These are phyloP conservation scores for Chrysophaeum taylorii DNA, from an alignment of 352 stramenopile genomes.

Conservation along the genomic window DNA sequence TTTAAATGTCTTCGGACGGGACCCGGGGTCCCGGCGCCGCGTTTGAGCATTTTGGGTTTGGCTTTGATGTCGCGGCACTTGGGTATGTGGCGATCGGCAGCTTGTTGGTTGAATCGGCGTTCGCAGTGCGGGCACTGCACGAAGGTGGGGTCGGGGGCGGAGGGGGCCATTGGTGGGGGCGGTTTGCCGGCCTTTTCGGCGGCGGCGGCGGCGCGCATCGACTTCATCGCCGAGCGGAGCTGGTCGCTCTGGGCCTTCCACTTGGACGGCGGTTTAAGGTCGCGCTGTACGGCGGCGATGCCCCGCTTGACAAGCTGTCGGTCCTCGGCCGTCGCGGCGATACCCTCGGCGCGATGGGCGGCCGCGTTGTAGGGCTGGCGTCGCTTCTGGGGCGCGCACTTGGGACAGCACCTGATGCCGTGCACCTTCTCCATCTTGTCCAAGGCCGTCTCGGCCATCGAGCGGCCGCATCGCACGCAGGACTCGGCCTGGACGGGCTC, in stretches of 20 bases:
- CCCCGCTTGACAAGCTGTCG: not conserved
- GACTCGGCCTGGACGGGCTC: not conserved
- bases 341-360: not conserved
- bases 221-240: conserved; percentile 72
- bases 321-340: not conserved
- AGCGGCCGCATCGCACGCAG: not conserved
- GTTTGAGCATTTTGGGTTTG: conserved; percentile 28
- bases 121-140: conserved; percentile 78
- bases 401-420: conserved; percentile 1
- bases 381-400: conserved; percentile 8
- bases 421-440: not conserved
- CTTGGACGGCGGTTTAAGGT: conserved; percentile 29
- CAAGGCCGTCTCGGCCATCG: not conserved
- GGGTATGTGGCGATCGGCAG: conserved; percentile 75
- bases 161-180: conserved; percentile 44
- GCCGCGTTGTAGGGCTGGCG: not conserved
- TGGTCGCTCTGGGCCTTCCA: conserved; percentile 72
- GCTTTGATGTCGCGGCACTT: conserved; percentile 67
- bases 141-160: conserved; percentile 59
- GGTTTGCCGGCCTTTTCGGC: conserved; percentile 51
- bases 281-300: not conserved
- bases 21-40: conserved; percentile 25
- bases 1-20: too few relatives aligned
- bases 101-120: conserved; percentile 75
- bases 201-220: conserved; percentile 49